Conservation (phyloP, 169 alveolate species). For the Toxoplasma gondii region DNA sequence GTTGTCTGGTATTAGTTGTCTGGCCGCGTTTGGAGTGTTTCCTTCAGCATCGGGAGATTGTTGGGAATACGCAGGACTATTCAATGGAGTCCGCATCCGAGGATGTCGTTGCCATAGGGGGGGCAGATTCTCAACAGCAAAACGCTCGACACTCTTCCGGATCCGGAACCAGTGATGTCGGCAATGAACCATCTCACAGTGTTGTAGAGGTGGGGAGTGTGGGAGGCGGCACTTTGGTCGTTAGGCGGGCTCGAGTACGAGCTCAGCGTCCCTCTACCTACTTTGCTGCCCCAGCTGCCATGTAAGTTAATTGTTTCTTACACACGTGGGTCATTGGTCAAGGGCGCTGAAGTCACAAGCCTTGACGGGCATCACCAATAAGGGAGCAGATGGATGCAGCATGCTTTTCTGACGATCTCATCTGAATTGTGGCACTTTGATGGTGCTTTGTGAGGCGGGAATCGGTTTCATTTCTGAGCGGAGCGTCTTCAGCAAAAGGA, state of each 20-base stretch:
- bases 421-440: background rate
- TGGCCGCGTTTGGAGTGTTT: no score
- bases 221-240: background rate
- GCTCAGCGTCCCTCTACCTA: background rate
- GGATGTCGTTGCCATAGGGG: background rate
- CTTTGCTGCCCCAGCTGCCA: constrained; percentile 14
- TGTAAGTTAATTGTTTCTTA: background rate
- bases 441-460: background rate
- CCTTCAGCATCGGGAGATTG: no score
- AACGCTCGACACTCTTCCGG: background rate
- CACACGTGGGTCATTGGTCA: no score
- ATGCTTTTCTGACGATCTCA: background rate
- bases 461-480: background rate
- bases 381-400: background rate
- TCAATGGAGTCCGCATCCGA: no score
- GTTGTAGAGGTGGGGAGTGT: background rate
- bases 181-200: background rate
- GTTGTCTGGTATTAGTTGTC: no score
- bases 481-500: background rate
- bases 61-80: no score
- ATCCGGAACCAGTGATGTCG: background rate
- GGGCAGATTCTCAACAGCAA: background rate
- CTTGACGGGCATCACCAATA: background rate
- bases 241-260: constrained; percentile 8
- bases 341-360: no score